phyloP scores from a whole-genome alignment of 2,329 filamentous ascomycete genomes.

The Aureobasidium vineae region DNA sequence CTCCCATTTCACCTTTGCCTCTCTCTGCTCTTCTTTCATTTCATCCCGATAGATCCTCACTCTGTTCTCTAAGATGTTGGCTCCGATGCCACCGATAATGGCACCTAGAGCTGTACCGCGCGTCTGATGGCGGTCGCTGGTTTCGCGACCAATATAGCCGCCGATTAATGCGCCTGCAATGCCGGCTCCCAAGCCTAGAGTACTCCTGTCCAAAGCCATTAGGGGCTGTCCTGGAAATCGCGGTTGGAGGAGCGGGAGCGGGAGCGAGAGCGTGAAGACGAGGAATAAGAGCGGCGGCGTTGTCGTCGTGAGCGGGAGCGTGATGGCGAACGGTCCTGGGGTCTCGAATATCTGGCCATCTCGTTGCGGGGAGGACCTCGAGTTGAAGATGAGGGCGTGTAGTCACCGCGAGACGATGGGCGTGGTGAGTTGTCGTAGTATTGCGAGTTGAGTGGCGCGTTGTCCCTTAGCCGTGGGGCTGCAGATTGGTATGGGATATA shows the following conservation, averaged over 20 bases:
- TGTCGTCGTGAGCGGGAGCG: neutral
- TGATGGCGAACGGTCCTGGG: neutral
- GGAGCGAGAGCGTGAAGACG: neutral
- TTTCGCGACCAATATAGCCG: conserved; percentile 20
- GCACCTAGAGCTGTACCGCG: conserved; percentile 13
- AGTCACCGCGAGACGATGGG: neutral
- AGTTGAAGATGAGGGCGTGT: neutral
- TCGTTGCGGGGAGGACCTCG: neutral
- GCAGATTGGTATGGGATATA: conserved; percentile 1
- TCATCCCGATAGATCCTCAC: conserved; percentile 18
- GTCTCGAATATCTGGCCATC: neutral
- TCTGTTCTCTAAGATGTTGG: conserved; percentile 23
- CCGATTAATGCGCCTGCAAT: conserved; percentile 20
- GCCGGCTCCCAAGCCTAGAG: conserved; percentile 12
- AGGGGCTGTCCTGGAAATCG: conserved; percentile 10
- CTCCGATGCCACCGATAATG: conserved; percentile 21
- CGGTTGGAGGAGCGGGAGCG: neutral
- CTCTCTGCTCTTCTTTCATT: conserved; percentile 18
- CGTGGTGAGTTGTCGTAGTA: conserved; percentile 3
- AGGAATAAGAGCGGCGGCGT: neutral
- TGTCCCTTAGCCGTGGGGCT: neutral
- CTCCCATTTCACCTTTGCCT: conserved; percentile 14
- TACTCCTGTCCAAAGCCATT: neutral
- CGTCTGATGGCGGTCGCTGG: conserved; percentile 17
- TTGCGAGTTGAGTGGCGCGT: neutral